Evolutionary conservation across 805 yeast species (phyloP).

Genomic region (Blastobotrys mokoenaii): DNA sequence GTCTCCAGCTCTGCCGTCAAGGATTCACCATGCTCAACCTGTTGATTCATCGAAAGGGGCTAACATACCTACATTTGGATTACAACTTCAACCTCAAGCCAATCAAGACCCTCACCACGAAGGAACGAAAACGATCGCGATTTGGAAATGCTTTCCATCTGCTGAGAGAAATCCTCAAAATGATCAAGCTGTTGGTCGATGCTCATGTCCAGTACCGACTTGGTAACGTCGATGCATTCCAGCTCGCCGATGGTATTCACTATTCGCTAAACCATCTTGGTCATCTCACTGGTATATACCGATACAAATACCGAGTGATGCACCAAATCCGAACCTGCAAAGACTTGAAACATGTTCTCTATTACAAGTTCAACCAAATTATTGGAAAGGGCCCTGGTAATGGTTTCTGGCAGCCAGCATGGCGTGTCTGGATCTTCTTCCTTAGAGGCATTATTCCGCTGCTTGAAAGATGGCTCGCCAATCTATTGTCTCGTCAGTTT

Average conservation of each 20-base stretch:
- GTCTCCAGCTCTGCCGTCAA: conserved; percentile 84
- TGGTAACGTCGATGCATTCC: conserved; percentile 88
- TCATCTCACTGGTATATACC: conserved; percentile 89
- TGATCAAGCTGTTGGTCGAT: conserved; percentile 82
- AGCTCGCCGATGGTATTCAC: conserved; percentile 88
- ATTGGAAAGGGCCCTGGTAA: conserved; percentile 98
- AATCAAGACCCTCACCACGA: conserved; percentile 90
- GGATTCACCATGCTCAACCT: conserved; percentile 91
- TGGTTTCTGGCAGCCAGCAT: conserved; percentile 99
- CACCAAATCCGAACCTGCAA: conserved; percentile 95
- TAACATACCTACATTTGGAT: conserved; percentile 88
- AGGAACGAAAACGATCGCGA: conserved; percentile 90
- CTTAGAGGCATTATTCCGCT: conserved; percentile 87
- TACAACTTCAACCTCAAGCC: conserved; percentile 95
- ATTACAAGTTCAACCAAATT: conserved; percentile 70
- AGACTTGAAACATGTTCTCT: conserved; percentile 87
- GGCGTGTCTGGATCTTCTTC: conserved; percentile 94
- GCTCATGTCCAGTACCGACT: conserved; percentile 86
- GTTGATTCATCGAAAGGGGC: conserved; percentile 80
- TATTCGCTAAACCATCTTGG: conserved; percentile 90
- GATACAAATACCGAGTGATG: conserved; percentile 97
- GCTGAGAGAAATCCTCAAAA: conserved; percentile 78
- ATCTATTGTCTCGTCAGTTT: conserved; percentile 82
- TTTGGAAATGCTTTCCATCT: conserved; percentile 95
- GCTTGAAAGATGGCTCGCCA: conserved; percentile 91